phyloP scores from a whole-genome alignment of 228 moss, liverwort and hornwort species.

The Sphagnum magellanicum region DNA sequence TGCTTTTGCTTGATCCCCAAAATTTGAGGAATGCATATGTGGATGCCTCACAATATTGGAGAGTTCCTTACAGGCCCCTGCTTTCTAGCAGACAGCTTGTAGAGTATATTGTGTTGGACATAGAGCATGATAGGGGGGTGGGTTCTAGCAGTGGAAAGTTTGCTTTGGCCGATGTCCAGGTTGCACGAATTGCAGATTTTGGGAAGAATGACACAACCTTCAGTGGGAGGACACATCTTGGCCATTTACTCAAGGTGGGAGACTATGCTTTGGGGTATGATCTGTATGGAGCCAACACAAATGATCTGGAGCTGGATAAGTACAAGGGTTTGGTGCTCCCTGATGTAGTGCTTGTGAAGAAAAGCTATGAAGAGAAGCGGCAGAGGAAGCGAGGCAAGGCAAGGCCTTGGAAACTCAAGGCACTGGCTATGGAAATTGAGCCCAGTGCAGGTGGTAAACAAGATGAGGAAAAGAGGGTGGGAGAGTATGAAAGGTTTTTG shows the following conservation, averaged over 20 bases:
- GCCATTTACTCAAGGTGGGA: slow-evolving; percentile 82
- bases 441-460: slow-evolving; percentile 54
- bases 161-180: slow-evolving; percentile 70
- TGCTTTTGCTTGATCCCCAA: slow-evolving; percentile 79
- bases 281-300: slow-evolving; percentile 75
- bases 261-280: slow-evolving; percentile 94
- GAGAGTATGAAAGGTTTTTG: slow-evolving; percentile 88
- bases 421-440: slow-evolving; percentile 79
- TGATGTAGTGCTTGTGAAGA: slow-evolving; percentile 92
- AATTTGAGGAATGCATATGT: slow-evolving; percentile 69
- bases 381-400: slow-evolving; percentile 70
- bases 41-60: slow-evolving; percentile 89
- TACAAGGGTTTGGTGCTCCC: slow-evolving; percentile 68
- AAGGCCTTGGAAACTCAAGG: slow-evolving; percentile 95
- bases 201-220: slow-evolving; percentile 91
- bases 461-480: slow-evolving; percentile 62
- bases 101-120: slow-evolving; percentile 83
- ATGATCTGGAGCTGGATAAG: slow-evolving; percentile 77
- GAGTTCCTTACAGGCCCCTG: slow-evolving; percentile 73
- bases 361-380: slow-evolving; percentile 91
- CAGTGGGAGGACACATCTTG: slow-evolving; percentile 72
- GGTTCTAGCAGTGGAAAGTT: slow-evolving; percentile 50
- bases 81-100: slow-evolving; percentile 78
- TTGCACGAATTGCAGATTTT: slow-evolving; percentile 83
- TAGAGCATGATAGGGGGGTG: slow-evolving; percentile 58